These are phyloP conservation scores for Pezicula carpinea DNA, from an alignment of 2,329 filamentous ascomycete genomes.

Conservation along the genomic window DNA sequence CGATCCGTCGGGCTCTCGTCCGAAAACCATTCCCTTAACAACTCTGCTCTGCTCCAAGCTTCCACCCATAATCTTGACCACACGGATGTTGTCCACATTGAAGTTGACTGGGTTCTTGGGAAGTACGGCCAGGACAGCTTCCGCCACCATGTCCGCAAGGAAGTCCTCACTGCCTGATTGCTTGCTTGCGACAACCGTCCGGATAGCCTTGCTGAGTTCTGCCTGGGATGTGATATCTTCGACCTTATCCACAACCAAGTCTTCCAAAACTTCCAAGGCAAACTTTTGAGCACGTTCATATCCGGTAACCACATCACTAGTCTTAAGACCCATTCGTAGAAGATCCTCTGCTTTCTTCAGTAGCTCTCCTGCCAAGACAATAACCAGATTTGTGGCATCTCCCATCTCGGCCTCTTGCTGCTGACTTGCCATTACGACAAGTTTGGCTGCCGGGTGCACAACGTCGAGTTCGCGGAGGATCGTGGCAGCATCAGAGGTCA, in stretches of 20 bases:
- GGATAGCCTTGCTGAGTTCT: conserved; percentile 91
- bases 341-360: conserved; percentile 96
- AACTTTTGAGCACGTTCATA: conserved; percentile 94
- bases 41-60: conserved; percentile 91
- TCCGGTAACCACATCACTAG: conserved; percentile 92
- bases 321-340: conserved; percentile 93
- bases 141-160: conserved; percentile 80
- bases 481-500: conserved; percentile 95
- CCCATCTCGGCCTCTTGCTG: conserved; percentile 99
- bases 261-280: conserved; percentile 79
- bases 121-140: conserved; percentile 78
- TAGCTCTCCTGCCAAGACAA: conserved; percentile 90
- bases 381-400: conserved; percentile 96
- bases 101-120: conserved; percentile 95
- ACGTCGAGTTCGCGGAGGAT: conserved; percentile 97
- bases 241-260: conserved; percentile 87
- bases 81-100: conserved; percentile 97
- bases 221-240: conserved; percentile 73
- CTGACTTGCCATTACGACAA: conserved; percentile 97
- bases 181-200: conserved; percentile 94
- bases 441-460: conserved; percentile 94
- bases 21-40: conserved; percentile 97
- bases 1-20: conserved; percentile 85
- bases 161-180: conserved; percentile 91
- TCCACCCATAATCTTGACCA: conserved; percentile 99